phyloP scores from a whole-genome alignment of 176 grass and related monocot genomes.

The Tuctoria greenei region DNA sequence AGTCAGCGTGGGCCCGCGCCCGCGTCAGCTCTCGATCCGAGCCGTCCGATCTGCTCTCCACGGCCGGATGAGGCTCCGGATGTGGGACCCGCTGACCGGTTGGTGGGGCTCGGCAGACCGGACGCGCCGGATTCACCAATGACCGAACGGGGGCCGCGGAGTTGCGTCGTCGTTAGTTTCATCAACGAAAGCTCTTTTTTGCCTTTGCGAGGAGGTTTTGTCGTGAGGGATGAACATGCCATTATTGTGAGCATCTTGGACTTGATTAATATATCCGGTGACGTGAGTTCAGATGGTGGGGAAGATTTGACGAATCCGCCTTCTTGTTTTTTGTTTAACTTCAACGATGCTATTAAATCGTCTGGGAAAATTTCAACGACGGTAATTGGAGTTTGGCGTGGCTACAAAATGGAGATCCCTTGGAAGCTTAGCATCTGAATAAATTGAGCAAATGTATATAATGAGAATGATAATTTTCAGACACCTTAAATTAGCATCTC shows the following conservation, averaged over 20 bases:
- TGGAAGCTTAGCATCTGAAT: neutral
- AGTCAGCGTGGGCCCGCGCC: constrained; percentile 44
- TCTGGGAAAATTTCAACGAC: neutral
- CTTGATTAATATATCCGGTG: constrained; percentile 18
- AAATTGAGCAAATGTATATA: neutral
- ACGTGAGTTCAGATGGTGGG: constrained; percentile 17
- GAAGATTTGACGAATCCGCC: constrained; percentile 35
- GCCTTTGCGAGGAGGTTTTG: neutral
- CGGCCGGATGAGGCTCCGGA: neutral
- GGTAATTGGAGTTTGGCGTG: neutral
- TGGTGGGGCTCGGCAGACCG: neutral
- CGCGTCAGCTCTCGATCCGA: neutral
- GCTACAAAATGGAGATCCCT: neutral
- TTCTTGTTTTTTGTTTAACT: neutral
- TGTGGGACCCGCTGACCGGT: neutral
- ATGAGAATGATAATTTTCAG: too few relatives aligned
- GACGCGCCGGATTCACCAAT: constrained; percentile 37
- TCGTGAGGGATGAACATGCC: constrained; percentile 12
- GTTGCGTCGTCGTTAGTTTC: neutral
- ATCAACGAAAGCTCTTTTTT: neutral
- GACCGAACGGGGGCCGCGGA: constrained; percentile 1
- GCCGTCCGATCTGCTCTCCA: neutral
- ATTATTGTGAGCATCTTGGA: constrained; percentile 36
- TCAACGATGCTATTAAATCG: neutral
- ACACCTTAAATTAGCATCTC: too few relatives aligned